These are phyloP conservation scores for Heteromeles arbutifolia DNA, from an alignment of 306 rosid species.

Conservation along the genomic window DNA sequence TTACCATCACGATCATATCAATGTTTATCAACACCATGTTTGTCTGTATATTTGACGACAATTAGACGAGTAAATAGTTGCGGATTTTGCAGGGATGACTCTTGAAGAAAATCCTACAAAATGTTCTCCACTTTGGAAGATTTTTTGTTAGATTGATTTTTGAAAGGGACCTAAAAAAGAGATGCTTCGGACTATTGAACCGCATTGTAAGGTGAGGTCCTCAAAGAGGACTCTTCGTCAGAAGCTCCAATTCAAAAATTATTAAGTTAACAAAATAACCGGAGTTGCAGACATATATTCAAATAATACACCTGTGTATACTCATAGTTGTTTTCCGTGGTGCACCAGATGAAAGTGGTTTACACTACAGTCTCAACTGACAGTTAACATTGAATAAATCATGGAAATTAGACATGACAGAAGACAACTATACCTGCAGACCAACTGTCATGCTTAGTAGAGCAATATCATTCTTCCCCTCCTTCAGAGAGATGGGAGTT, in stretches of 20 bases:
- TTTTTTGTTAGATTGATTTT: neutral
- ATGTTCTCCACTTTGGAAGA: neutral
- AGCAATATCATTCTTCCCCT: slow-evolving; percentile 84
- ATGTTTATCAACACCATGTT: neutral
- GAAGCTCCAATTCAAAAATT: neutral
- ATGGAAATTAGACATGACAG: neutral
- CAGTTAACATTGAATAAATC: neutral
- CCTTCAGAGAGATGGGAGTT: slow-evolving; percentile 54
- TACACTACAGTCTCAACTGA: neutral
- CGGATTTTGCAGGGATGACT: neutral
- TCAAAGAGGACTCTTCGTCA: neutral
- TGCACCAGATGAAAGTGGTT: neutral
- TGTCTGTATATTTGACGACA: neutral
- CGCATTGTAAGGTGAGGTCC: neutral
- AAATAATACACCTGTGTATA: neutral
- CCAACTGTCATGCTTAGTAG: slow-evolving; percentile 86
- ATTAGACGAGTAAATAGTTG: neutral
- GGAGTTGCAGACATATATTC: neutral
- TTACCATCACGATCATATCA: neutral
- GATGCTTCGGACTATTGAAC: neutral
- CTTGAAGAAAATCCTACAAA: neutral
- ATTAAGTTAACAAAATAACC: neutral
- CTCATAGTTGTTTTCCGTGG: neutral
- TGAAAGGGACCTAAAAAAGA: neutral
- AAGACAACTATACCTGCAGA: slow-evolving; percentile 45